Evolutionary conservation across 2,329 filamentous ascomycete genomes (phyloP).

Genomic region (Claviceps sp.): DNA sequence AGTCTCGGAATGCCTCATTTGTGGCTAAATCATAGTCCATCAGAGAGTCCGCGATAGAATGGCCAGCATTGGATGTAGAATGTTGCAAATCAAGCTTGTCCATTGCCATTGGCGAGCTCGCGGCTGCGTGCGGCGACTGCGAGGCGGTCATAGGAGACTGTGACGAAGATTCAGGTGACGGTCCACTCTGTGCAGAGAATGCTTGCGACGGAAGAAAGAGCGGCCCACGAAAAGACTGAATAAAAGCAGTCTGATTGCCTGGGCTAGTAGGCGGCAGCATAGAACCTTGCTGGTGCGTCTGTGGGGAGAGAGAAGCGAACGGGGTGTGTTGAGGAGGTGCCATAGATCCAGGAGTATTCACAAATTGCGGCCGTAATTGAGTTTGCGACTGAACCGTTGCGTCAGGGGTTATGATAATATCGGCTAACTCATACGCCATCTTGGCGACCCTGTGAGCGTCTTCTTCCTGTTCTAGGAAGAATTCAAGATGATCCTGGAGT

Average conservation of each 20-base stretch:
- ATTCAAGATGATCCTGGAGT: conserved; percentile 51
- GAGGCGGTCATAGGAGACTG: conserved; percentile 20
- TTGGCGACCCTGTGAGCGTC: conserved; percentile 44
- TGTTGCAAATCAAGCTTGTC: conserved; percentile 23
- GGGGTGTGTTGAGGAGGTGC: conserved; percentile 16
- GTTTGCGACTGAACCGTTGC: conserved; percentile 9
- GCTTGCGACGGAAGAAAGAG: conserved; percentile 21
- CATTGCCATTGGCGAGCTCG: conserved; percentile 16
- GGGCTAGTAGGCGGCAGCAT: conserved; percentile 12
- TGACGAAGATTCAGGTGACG: conserved; percentile 19
- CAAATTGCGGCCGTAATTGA: conserved; percentile 13
- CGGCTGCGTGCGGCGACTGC: conserved; percentile 16
- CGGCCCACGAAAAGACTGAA: conserved; percentile 17
- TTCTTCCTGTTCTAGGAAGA: conserved; percentile 44
- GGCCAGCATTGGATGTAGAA: conserved; percentile 13
- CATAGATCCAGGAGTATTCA: conserved; percentile 13
- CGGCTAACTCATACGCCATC: conserved; percentile 44
- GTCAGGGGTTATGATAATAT: conserved; percentile 27
- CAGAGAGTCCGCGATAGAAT: conserved; percentile 16
- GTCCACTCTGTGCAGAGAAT: conserved; percentile 14
- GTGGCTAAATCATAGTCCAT: conserved; percentile 26
- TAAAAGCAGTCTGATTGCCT: conserved; percentile 14
- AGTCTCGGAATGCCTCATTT: conserved; percentile 26
- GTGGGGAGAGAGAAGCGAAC: conserved; percentile 20
- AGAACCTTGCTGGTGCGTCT: conserved; percentile 15